These are phyloP conservation scores for Aeminium ludgeri DNA, from an alignment of 495 filamentous ascomycete genomes.

Conservation along the genomic window DNA sequence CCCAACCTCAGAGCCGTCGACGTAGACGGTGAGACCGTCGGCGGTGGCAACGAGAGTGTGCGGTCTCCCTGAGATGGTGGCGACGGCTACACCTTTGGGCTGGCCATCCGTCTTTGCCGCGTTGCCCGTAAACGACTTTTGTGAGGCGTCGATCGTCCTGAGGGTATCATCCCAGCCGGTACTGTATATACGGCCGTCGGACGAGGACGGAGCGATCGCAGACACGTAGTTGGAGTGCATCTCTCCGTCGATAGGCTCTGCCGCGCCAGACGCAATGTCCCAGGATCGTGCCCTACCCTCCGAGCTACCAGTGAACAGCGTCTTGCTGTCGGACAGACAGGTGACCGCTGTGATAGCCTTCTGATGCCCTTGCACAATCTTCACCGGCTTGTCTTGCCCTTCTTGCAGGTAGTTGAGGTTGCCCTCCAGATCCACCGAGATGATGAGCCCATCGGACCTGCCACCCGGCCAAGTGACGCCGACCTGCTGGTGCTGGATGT, in stretches of 20 bases:
- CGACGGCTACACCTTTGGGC: conserved; percentile 40
- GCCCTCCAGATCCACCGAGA: conserved; percentile 73
- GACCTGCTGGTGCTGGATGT: conserved; percentile 73
- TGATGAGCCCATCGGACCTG: conserved; percentile 66
- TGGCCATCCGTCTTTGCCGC: conserved; percentile 39
- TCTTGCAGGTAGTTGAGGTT: conserved; percentile 78
- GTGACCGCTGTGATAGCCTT: conserved; percentile 70
- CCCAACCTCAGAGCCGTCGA: conserved; percentile 38
- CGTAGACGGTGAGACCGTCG: conserved; percentile 47
- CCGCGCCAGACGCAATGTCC: conserved; percentile 53
- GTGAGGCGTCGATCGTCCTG: conserved; percentile 49
- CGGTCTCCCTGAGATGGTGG: conserved; percentile 27
- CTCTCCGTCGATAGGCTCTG: conserved; percentile 55
- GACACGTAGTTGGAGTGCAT: conserved; percentile 68
- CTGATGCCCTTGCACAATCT: conserved; percentile 78
- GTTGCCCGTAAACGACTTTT: conserved; percentile 40
- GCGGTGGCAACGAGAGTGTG: conserved; percentile 47
- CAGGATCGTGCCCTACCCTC: conserved; percentile 75
- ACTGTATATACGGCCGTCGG: conserved; percentile 51
- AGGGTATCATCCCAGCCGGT: conserved; percentile 93
- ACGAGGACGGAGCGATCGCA: conserved; percentile 44
- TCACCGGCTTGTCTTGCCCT: conserved; percentile 47
- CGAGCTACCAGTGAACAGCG: conserved; percentile 75
- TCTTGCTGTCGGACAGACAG: conserved; percentile 33
- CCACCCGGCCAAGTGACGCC: conserved; percentile 84